phyloP scores from a whole-genome alignment of 768 basidiomycete species.

The Leccinellum albellum region DNA sequence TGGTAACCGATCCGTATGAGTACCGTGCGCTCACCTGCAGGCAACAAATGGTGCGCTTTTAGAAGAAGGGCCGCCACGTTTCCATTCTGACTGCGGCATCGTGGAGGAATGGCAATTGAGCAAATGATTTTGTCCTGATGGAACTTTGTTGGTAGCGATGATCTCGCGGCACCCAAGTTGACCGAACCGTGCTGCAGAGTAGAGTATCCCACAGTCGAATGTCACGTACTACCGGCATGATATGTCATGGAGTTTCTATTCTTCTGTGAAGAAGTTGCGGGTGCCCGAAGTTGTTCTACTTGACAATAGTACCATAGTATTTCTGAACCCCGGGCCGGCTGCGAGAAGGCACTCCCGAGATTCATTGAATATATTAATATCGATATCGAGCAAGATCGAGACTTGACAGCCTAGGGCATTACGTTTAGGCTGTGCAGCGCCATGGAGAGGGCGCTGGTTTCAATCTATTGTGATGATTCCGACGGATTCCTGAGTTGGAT shows the following conservation, averaged over 20 bases:
- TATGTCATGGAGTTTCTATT: too few species aligned
- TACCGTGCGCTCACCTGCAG: neutral
- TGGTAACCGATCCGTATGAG: conserved; percentile 4
- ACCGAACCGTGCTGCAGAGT: neutral
- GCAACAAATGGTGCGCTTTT: neutral
- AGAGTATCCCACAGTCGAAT: neutral
- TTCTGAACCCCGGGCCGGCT: neutral
- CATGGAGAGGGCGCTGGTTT: neutral
- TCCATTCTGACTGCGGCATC: neutral
- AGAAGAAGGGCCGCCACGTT: neutral
- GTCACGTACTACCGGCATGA: neutral
- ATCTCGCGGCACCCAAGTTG: too few species aligned
- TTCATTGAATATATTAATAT: neutral
- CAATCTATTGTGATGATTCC: neutral
- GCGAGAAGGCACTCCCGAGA: neutral
- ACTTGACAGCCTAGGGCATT: neutral
- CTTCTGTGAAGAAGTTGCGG: neutral
- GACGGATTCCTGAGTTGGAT: neutral
- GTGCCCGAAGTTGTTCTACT: neutral
- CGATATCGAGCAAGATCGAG: conserved; percentile 6
- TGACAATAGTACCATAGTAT: neutral
- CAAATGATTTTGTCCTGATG: neutral
- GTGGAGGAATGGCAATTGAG: neutral
- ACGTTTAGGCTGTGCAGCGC: neutral
- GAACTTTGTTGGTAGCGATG: neutral